Base-by-base conservation (phyloP, 805 yeast genomes). In the Yarrowia sp. region DNA sequence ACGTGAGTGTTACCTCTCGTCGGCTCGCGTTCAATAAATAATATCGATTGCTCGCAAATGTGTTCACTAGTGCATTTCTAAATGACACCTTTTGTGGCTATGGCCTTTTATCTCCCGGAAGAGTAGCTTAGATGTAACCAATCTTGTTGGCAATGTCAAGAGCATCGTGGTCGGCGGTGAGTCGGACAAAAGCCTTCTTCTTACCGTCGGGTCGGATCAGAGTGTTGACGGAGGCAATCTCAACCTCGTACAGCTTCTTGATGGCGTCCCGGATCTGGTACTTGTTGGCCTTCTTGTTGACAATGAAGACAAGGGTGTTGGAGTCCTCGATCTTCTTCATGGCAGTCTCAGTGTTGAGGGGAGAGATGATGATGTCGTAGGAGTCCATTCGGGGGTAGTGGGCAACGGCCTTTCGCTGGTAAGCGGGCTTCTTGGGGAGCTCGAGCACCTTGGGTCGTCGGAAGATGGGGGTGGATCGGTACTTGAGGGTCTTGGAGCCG, bases 141-240 rank as follows among this genome's bases (percentile, higher is more conserved):
- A 93, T 94, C 84, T 94, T 90, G 96, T 92, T 92, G 79, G 99
- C 99, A 80, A 94, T 91, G 80, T 94, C 99, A 79, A 94, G 88
- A 80, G 98, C 98, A 83, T 94, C 99, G 85, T 86, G 88, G 82
- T 94, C 99, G 79, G 97, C 93, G 77, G 98, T 90, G 80, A 94
- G 88, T 85, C 96, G 90, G 78, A 94, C 93, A 86, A 88, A 94
- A 78, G 99, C 99, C 87, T 94, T 94, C 90, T 94, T 94, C 84
- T 97, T 88, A 81, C 99, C 99, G 81, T 94, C 92, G 79, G 99
- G 97, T 84, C 96, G 90, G 77, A 94, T 82, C 80, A 94, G 85
- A 73, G 99, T 94, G 93, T 94, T 92, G 77, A 94, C 91, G 81
- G 89, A 84, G 75, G 80, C 82, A 72, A 88, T 94, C 71, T 94